Evolutionary conservation across 164 flowering plant genomes (phyloP).

Genomic region (Tinospora cordifolia): DNA sequence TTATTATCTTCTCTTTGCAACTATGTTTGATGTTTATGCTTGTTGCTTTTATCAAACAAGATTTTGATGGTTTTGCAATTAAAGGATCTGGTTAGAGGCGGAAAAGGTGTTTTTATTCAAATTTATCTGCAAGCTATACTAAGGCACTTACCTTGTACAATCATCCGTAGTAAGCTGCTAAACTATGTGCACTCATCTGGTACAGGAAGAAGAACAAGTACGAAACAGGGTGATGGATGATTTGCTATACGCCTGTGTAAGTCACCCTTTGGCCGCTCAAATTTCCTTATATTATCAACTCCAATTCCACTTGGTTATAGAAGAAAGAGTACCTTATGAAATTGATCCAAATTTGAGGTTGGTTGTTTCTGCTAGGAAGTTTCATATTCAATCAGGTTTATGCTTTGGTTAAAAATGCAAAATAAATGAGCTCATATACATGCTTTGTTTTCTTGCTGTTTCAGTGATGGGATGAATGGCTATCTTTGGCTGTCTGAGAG

Average conservation of each 20-base stretch:
- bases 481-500: conserved; percentile 61
- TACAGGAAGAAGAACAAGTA: conserved; percentile 67
- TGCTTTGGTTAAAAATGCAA: background rate
- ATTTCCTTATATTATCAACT: conserved; percentile 34
- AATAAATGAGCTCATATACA: background rate
- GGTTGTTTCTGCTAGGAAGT: conserved; percentile 12
- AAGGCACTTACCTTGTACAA: no score
- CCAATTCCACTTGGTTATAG: conserved; percentile 20
- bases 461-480: conserved; percentile 93
- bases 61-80: no score
- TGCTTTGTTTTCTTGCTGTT: conserved; percentile 6
- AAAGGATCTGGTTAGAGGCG: no score
- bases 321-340: conserved; percentile 24
- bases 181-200: conserved; percentile 4
- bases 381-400: background rate
- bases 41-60: no score
- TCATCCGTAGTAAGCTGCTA: conserved; percentile 1
- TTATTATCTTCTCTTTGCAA: background rate
- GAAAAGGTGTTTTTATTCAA: no score
- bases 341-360: conserved; percentile 65
- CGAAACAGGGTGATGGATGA: conserved; percentile 79
- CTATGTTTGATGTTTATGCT: no score
- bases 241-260: conserved; percentile 53
- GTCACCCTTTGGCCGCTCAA: conserved; percentile 53
- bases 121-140: no score